These are phyloP conservation scores for Naganishia antarctica DNA, from an alignment of 768 basidiomycete genomes.

Conservation along the genomic window DNA sequence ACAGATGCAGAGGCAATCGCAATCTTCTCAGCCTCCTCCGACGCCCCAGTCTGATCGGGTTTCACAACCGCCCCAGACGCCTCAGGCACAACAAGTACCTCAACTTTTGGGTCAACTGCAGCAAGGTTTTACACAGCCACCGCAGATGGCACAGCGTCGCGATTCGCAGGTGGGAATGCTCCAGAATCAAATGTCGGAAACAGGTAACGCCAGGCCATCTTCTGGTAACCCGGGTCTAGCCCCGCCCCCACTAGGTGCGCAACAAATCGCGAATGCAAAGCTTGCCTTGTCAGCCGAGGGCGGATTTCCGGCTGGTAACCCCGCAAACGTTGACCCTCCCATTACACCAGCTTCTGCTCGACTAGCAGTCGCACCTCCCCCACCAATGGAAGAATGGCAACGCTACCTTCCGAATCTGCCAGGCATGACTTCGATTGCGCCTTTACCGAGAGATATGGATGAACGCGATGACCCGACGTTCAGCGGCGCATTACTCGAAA, in stretches of 20 bases:
- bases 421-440: slow-evolving; percentile 58
- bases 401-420: slow-evolving; percentile 53
- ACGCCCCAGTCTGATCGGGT: background rate
- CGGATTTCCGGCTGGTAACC: too few species aligned
- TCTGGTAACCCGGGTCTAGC: background rate
- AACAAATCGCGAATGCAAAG: too few species aligned
- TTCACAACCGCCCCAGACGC: background rate
- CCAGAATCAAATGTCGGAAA: background rate
- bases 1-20: slow-evolving; percentile 17
- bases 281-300: too few species aligned
- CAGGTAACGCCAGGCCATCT: background rate
- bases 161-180: background rate
- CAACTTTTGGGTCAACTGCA: too few species aligned
- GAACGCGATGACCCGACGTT: slow-evolving; percentile 52
- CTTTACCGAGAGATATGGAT: slow-evolving; percentile 60
- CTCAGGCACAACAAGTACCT: background rate
- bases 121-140: background rate
- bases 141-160: background rate
- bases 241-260: slow-evolving; percentile 2
- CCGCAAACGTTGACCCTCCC: too few species aligned
- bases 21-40: slow-evolving; percentile 3
- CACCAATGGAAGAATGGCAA: slow-evolving; percentile 43
- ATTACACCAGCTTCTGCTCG: slow-evolving; percentile 8
- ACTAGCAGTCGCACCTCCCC: slow-evolving; percentile 3
- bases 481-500: slow-evolving; percentile 51